A percentile compares a stretch with the other conserved stretches of the same genome.
phyloP scores from a whole-genome alignment of 495 filamentous ascomycete species.

The Amniculicola lignicola region DNA sequence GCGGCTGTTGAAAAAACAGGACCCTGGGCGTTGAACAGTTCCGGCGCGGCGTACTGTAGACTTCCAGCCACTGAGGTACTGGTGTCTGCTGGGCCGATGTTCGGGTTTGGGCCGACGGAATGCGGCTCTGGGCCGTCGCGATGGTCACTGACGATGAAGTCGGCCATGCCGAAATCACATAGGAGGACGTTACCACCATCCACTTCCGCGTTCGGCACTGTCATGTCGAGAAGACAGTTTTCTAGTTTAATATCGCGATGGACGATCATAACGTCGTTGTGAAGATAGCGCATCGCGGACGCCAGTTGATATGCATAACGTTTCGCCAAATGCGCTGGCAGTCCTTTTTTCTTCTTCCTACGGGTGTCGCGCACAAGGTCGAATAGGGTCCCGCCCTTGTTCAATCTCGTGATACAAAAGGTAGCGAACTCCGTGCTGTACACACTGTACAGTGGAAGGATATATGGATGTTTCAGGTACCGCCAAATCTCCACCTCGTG shows the following conservation, averaged over 20 bases:
- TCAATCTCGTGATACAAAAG: constrained; percentile 69
- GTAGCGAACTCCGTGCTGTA: constrained; percentile 70
- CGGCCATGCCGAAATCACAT: constrained; percentile 75
- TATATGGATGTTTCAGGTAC: constrained; percentile 62
- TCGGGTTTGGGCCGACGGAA: constrained; percentile 45
- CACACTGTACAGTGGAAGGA: constrained; percentile 63
- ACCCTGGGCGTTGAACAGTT: constrained; percentile 50
- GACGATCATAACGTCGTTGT: constrained; percentile 68
- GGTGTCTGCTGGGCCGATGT: constrained; percentile 55
- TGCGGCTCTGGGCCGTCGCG: constrained; percentile 30
- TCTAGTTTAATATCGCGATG: constrained; percentile 77
- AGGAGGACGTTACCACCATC: constrained; percentile 62
- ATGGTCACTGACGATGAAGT: constrained; percentile 60
- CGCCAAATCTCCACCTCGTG: constrained; percentile 72
- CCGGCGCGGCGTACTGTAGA: constrained; percentile 65
- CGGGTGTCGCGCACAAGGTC: constrained; percentile 62
- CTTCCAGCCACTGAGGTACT: constrained; percentile 59
- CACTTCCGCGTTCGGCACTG: constrained; percentile 44
- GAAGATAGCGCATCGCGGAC: constrained; percentile 66
- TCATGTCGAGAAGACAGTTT: constrained; percentile 67
- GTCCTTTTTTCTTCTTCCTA: constrained; percentile 42
- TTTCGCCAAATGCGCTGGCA: constrained; percentile 53
- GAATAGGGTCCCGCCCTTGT: constrained; percentile 67
- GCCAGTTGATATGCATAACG: constrained; percentile 68
- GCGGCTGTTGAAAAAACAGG: constrained; percentile 54